Base-by-base conservation (phyloP, 164 flowering plant species). In the Chloranthus sessilifolius region DNA sequence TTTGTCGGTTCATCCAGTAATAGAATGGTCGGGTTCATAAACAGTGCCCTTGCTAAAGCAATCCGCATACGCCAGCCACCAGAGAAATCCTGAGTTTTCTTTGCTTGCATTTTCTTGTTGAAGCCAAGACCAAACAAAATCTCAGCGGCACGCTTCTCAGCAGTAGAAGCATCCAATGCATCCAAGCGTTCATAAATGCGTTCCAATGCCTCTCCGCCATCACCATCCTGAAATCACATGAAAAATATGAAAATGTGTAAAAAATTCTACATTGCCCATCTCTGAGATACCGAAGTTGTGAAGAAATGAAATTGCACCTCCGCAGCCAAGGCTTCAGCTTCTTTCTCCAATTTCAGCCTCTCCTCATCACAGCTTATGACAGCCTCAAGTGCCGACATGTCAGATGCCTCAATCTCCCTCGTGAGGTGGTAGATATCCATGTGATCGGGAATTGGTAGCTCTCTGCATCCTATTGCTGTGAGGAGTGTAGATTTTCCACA, bases 61-160 rank as follows among this genome's bases (percentile, higher is more conserved):
- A 88, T 92, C 56, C 98, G 79, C 98, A 92, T 92, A 57, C 98
- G 79, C 98, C 98, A 91, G n/a, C 96, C 98, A 66, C 98, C 98
- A 60, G 96, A 88, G 61, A 91, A 91, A 67, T 88, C 96, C 14
- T 74, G 63, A 12, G 98, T 88, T 62, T 80, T 80, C 79, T 85
- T 80, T 33, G 74, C 81, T 66, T 88, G 98, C 96, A 85, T 88
- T 57, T 59, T 49, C 74, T 92, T 92, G 68, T 65, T 53, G 53
- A 88, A 92, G 15, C 98, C 98, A 69, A 92, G 96, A 61, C 98
- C 98, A 65, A 25, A 76, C 62, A 92, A 67, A 42, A 92, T 92
- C 59, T 92, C 96, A 64, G 96, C 96, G 28, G 96, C 98, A 42
- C 96, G 94, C 41, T 85, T 85, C 68, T 92, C 98, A 22, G 96